phyloP scores from a whole-genome alignment of 805 yeast genomes.

The Kodamaea lidongshanica region DNA sequence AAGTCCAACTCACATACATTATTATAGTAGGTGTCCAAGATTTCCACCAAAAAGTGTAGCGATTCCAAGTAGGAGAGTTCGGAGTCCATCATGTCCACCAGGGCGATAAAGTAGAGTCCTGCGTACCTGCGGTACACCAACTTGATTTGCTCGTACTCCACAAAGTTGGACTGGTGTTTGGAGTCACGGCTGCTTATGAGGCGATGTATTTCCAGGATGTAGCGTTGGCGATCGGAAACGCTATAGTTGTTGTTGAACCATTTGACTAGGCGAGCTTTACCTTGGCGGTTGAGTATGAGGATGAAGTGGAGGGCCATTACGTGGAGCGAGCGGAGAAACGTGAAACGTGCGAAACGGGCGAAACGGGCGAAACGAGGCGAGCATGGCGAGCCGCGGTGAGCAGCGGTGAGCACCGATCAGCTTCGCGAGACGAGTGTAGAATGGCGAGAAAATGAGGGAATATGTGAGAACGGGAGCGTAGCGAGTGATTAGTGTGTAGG shows the following conservation, averaged over 20 bases:
- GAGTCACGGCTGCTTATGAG: conserved; percentile 78
- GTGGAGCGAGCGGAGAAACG: no score
- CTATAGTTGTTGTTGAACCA: conserved; percentile 49
- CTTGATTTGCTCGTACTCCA: conserved; percentile 52
- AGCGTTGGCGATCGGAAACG: conserved; percentile 23
- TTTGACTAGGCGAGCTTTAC: conserved; percentile 80
- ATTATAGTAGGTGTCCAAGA: conserved; percentile 77
- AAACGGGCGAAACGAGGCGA: no score
- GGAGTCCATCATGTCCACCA: conserved; percentile 73
- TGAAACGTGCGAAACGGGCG: no score
- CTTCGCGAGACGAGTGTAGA: no score
- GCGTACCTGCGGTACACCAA: conserved; percentile 87
- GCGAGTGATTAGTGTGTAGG: no score
- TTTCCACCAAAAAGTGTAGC: conserved; percentile 83
- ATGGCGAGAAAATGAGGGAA: no score
- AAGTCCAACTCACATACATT: conserved; percentile 92
- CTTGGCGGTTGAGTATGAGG: conserved; percentile 84
- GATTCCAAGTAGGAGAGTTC: conserved; percentile 79
- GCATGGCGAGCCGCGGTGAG: no score
- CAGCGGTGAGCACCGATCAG: no score
- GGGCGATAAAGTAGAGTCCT: conserved; percentile 81
- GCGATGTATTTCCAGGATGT: conserved; percentile 65
- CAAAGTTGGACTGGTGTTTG: conserved; percentile 75
- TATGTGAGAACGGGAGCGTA: no score
- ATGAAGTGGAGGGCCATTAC: conserved; percentile 75